phyloP scores from a whole-genome alignment of 345 rosid species.

The Salix dunnii region DNA sequence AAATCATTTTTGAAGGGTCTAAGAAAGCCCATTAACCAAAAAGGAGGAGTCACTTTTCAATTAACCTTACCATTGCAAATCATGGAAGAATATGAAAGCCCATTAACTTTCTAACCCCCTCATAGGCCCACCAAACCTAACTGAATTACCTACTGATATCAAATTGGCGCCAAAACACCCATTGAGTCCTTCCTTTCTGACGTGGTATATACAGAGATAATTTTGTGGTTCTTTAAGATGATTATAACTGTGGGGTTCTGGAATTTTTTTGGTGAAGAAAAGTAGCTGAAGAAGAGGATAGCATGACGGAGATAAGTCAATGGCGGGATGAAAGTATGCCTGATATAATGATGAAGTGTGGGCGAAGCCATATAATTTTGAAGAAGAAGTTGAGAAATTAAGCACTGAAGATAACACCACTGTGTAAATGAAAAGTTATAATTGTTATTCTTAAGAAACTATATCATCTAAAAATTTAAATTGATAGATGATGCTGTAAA shows the following conservation, averaged over 20 bases:
- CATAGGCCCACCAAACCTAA: background rate
- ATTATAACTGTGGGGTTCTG: background rate
- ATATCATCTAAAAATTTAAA: too few species aligned
- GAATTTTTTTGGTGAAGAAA: background rate
- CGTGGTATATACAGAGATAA: background rate
- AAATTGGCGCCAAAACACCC: background rate
- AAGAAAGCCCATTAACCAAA: too few species aligned
- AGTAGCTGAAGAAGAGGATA: slow-evolving; percentile 39
- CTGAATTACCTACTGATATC: background rate
- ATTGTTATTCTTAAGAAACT: too few species aligned
- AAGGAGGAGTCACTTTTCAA: too few species aligned
- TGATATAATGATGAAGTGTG: background rate
- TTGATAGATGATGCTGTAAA: too few species aligned
- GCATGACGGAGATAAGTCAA: slow-evolving; percentile 38
- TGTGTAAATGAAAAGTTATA: slow-evolving; percentile 7
- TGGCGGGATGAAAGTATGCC: slow-evolving; percentile 30
- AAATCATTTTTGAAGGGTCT: too few species aligned
- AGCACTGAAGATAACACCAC: background rate
- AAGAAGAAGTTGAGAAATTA: slow-evolving; percentile 7
- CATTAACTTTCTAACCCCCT: too few species aligned
- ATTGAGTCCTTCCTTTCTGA: background rate
- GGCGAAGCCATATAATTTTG: slow-evolving; percentile 1
- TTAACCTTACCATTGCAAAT: too few species aligned
- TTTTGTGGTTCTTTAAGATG: background rate
- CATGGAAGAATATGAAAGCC: too few species aligned